Evolutionary conservation across 495 filamentous ascomycete species (phyloP).

Genomic region (Parmelia sp.): DNA sequence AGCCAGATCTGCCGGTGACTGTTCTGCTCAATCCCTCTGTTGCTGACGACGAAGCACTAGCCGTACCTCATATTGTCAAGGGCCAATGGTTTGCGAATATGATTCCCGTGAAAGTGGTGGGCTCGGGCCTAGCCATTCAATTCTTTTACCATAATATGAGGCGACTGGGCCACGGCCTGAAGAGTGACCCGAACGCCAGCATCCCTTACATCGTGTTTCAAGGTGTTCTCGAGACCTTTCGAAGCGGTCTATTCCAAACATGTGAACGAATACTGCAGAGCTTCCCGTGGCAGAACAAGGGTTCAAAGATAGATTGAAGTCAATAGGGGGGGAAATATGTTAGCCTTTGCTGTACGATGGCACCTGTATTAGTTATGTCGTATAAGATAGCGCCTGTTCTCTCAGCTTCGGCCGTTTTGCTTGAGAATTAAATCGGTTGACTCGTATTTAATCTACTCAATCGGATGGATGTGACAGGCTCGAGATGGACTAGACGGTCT

Average conservation of each 20-base stretch:
- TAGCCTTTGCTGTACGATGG: not conserved
- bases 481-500: conserved; percentile 1
- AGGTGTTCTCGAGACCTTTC: conserved; percentile 18
- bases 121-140: conserved; percentile 25
- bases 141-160: conserved; percentile 31
- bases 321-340: not conserved
- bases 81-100: conserved; percentile 28
- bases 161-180: conserved; percentile 25
- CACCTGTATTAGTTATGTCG: not conserved
- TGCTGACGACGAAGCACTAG: conserved; percentile 24
- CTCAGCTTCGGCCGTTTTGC: not conserved
- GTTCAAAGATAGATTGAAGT: conserved; percentile 1
- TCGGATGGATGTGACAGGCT: not conserved
- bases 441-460: too few relatives aligned
- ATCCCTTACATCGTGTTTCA: conserved; percentile 23
- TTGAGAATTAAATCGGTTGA: too few relatives aligned
- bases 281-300: conserved; percentile 13
- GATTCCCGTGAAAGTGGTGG: conserved; percentile 27
- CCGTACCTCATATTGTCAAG: conserved; percentile 25
- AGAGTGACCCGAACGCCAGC: conserved; percentile 26
- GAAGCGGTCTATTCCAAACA: conserved; percentile 4
- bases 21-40: conserved; percentile 23
- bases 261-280: conserved; percentile 13
- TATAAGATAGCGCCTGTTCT: not conserved
- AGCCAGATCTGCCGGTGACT: conserved; percentile 25